Evolutionary conservation across 2,329 filamentous ascomycete species (phyloP), one percentile per base, ranked within the genome.

Genomic region (Colletotrichum plurivorum): DNA sequence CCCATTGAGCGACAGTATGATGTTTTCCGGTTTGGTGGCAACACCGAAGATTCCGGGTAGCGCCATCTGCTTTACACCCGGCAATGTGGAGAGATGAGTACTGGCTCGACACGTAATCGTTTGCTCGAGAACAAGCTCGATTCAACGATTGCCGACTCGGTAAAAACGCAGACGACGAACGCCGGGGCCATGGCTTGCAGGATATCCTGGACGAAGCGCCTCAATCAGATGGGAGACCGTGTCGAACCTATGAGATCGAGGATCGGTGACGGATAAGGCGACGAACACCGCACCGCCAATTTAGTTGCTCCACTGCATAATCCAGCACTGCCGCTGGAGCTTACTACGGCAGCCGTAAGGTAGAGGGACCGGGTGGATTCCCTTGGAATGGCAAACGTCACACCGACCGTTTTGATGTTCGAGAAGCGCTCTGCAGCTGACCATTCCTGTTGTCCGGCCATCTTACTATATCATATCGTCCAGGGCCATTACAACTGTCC

Each of bases 351-450:
- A 0, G 82, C 82, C 2, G 83, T 85, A 0, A 82, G 83, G 81
- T 82, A 85, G 51, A 84, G 80, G 2, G 81, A 79, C 0, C 80
- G 85, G 72, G 65, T 84, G 25, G 70, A 75, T 74, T 67, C 80
- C 82, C 83, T 83, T 9, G 83, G 74, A 54, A 84, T 83, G 16
- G 81, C 81, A 70, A 84, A 83, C 5, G 80, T 79, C 78, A 83
- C 77, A 18, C 80, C 81, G 15, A 83, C 77, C 81, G 83, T 84
- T 2, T 79, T 83, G 27, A 82, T 61, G 65, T 78, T 79, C n/a
- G 78, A 81, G 5, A 83, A 70, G 3, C 80, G 77, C 39, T 79
- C 69, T 78, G 74, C 54, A 82, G 73, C 20, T 77, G 78, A 31
- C 80, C 80, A 36, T 67, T 36, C 22, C 22, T 25, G 22, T 4